Evolutionary conservation across 108 stramenopile species (phyloP), one percentile per base, ranked within the genome.

Genomic region (Thalassiosira profunda): DNA sequence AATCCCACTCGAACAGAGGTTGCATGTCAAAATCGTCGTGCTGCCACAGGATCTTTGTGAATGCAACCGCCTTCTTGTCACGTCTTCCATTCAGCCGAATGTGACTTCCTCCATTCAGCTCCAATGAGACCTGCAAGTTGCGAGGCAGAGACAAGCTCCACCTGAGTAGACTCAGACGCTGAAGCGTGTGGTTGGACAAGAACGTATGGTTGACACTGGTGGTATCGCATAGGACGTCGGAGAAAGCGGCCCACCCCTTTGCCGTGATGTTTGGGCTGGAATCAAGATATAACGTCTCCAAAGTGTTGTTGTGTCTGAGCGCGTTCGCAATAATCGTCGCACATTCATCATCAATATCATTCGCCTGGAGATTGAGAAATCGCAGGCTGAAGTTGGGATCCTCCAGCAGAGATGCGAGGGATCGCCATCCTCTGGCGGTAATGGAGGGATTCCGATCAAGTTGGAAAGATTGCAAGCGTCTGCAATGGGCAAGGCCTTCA

Each of bases 361-460:
- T 84, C 25, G 26, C 18, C 9, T 69, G 33, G 20, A 84, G 31
- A 58, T 63, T 61, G n/a, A 84, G 38, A 21, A 51, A 18, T 6
- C 1, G 14, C 17, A 83, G 46, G n/a, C n/a, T n/a, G n/a, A n/a
- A n/a, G n/a, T n/a, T n/a, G n/a, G n/a, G n/a, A n/a, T n/a, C n/a
- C n/a, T n/a, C n/a, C n/a, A n/a, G n/a, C n/a, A n/a, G n/a, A n/a
- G n/a, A n/a, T n/a, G n/a, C n/a, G n/a, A n/a, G n/a, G n/a, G n/a
- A n/a, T n/a, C n/a, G n/a, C n/a, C n/a, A n/a, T n/a, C n/a, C n/a
- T n/a, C n/a, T n/a, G n/a, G n/a, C n/a, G n/a, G n/a, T n/a, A n/a
- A n/a, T n/a, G n/a, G n/a, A n/a, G n/a, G n/a, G n/a, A n/a, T n/a
- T n/a, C n/a, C n/a, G n/a, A n/a, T n/a, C n/a, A n/a, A n/a, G n/a